Percentiles rank a stretch among this genome's conserved stretches.
Conservation (phyloP, 2,329 filamentous ascomycete species). For the Rutstroemia sp. region DNA sequence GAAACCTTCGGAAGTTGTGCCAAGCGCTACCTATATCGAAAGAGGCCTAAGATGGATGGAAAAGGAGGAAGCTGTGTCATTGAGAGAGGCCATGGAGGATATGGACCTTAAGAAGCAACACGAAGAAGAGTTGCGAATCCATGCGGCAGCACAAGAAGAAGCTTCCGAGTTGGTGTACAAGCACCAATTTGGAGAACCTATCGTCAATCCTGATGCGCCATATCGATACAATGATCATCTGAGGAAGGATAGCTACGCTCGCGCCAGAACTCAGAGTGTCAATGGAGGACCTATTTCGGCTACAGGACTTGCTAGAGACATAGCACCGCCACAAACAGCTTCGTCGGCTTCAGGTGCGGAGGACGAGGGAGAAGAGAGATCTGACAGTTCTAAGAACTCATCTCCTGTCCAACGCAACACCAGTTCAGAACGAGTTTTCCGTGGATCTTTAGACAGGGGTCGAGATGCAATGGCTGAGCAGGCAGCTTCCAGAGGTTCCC, state of each 20-base stretch:
- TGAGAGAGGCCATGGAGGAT: constrained; percentile 66
- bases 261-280: constrained; percentile 54
- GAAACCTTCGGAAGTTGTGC: constrained; percentile 53
- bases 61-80: constrained; percentile 64
- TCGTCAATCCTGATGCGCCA: constrained; percentile 52
- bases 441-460: constrained; percentile 20
- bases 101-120: constrained; percentile 50
- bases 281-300: constrained; percentile 39
- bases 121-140: constrained; percentile 55
- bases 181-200: constrained; percentile 55
- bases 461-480: constrained; percentile 9
- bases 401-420: constrained; percentile 30
- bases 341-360: constrained; percentile 31
- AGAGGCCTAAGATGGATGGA: constrained; percentile 72
- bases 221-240: constrained; percentile 63
- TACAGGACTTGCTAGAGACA: constrained; percentile 27
- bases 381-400: neutral
- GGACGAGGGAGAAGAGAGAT: constrained; percentile 16
- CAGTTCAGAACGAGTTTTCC: constrained; percentile 18
- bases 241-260: constrained; percentile 63
- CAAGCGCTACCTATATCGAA: constrained; percentile 64
- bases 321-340: constrained; percentile 24
- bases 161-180: constrained; percentile 73
- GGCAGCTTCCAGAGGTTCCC: constrained; percentile 18
- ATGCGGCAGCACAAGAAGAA: constrained; percentile 66